Evolutionary conservation across 148 eudicot genomes (phyloP), one percentile per base, ranked within the genome.

Genomic region (Spergularia bocconei): DNA sequence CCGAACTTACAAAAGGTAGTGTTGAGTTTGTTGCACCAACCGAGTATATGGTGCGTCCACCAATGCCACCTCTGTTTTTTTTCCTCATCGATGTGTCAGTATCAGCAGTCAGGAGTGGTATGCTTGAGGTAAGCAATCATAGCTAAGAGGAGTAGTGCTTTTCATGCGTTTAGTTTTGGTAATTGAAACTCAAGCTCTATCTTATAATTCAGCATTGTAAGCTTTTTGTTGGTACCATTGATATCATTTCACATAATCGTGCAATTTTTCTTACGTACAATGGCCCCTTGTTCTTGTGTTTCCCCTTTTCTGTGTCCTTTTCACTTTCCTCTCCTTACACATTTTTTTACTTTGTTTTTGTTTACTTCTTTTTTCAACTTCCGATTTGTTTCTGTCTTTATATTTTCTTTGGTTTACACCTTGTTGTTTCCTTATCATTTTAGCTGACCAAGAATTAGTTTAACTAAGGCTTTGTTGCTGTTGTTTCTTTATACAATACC

Each of bases 1-100:
- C 99, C 33, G 99, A 95, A 83, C 97, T 95, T 75, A 86, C 75
- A 12, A 86, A 89, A 72, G 99, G 99, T 39, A 92, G 96, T 79
- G 92, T 92, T 71, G 99, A 95, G 69, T 95, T 85, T 80, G 87
- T 95, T 89, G 99, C 99, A 70, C 97, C 99, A 77, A 87, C 97
- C 41, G 99, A 95, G 74, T 95, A 95, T 75, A 95, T 95, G 99
- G 97, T 95, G 85, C 99, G 99, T 55, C 96, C 99, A 57, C 99
- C 99, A 21, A 92, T 95, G 99, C 99, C 99, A 4, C 97, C 99
- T 41, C 72, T 89, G 29, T 95, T 88, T 80, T 92, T 95, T 82
- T 95, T 95, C 82, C 89, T 95, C 82, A 95, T 95, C n/a, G 99
- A 95, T 76, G 99, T 92, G 61, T 92, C 99, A 51, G 77, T 87